Percentiles rank a stretch among this genome's conserved stretches.
Conservation (phyloP, 169 alveolate species). For the Plasmodium vivax region DNA sequence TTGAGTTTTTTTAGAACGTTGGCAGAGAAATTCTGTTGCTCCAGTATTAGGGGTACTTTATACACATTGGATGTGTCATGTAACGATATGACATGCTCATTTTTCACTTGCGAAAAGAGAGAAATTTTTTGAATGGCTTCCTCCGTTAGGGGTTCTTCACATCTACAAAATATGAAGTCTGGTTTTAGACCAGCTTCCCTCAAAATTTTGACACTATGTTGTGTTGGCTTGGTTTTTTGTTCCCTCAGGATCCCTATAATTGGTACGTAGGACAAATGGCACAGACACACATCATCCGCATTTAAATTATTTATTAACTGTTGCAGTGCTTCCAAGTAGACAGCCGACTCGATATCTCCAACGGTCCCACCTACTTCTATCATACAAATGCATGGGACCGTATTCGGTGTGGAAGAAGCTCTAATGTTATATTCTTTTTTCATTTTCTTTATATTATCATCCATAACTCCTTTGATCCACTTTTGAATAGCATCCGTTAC, state of each 20-base stretch:
- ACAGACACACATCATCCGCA: conserved; percentile 88
- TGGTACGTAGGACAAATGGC: conserved; percentile 91
- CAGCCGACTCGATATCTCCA: conserved; percentile 96
- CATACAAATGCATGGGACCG: conserved; percentile 92
- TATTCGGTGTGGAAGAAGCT: conserved; percentile 47
- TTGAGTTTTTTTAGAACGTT: conserved; percentile 72
- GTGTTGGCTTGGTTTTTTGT: conserved; percentile 95
- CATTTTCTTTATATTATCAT: conserved; percentile 74
- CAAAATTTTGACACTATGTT: conserved; percentile 93
- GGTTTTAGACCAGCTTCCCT: conserved; percentile 88
- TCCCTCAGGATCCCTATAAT: conserved; percentile 88
- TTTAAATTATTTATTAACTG: conserved; percentile 89
- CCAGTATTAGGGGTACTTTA: conserved; percentile 87
- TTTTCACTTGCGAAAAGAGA: conserved; percentile 86
- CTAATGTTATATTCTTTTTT: conserved; percentile 56
- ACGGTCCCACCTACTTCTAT: conserved; percentile 98
- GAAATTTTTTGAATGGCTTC: conserved; percentile 87
- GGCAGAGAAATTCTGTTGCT: conserved; percentile 82
- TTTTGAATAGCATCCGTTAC: conserved; percentile 85
- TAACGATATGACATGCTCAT: conserved; percentile 82
- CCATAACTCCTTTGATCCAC: conserved; percentile 90
- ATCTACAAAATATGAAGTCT: conserved; percentile 90
- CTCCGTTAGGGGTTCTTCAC: conserved; percentile 83
- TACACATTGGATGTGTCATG: conserved; percentile 78
- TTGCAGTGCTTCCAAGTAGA: conserved; percentile 93